phyloP scores from a whole-genome alignment of 768 basidiomycete species.

The Russula griseocarnosa region DNA sequence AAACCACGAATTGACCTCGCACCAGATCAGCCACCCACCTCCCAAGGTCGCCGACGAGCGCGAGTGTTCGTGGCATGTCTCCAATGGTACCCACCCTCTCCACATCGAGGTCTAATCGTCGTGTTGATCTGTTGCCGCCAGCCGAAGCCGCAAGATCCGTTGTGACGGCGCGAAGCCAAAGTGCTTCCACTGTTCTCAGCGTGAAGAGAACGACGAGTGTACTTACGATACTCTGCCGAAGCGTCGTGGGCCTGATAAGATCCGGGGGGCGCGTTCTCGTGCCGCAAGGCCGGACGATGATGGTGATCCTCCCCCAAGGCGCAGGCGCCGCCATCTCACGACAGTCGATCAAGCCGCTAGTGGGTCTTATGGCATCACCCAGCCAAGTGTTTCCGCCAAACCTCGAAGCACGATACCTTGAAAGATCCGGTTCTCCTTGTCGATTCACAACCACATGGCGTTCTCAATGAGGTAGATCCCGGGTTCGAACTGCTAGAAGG shows the following conservation, averaged over 20 bases:
- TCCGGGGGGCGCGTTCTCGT: conserved; percentile 74
- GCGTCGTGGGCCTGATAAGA: conserved; percentile 75
- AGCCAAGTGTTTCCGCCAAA: not conserved
- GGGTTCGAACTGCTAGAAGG: not conserved
- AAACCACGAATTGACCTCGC: conserved; percentile 63
- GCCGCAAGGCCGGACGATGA: conserved; percentile 41
- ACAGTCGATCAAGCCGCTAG: conserved; percentile 9
- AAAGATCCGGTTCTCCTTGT: not conserved
- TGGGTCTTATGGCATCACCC: conserved; percentile 3
- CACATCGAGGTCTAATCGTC: conserved; percentile 9
- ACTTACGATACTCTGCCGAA: conserved; percentile 68
- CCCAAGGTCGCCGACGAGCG: conserved; percentile 70
- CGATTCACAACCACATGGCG: not conserved
- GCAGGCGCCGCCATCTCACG: conserved; percentile 26
- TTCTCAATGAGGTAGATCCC: not conserved
- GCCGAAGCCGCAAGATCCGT: conserved; percentile 73
- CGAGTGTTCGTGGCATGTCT: conserved; percentile 77
- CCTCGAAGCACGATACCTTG: not conserved
- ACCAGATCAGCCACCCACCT: conserved; percentile 73
- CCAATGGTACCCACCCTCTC: conserved; percentile 54
- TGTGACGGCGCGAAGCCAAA: conserved; percentile 77
- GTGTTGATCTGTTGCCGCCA: conserved; percentile 32
- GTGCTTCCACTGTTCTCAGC: conserved; percentile 68
- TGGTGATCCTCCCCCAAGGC: conserved; percentile 25
- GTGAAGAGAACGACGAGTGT: conserved; percentile 45